Evolutionary conservation across 805 yeast genomes (phyloP).

Genomic region (Yarrowia sp.): DNA sequence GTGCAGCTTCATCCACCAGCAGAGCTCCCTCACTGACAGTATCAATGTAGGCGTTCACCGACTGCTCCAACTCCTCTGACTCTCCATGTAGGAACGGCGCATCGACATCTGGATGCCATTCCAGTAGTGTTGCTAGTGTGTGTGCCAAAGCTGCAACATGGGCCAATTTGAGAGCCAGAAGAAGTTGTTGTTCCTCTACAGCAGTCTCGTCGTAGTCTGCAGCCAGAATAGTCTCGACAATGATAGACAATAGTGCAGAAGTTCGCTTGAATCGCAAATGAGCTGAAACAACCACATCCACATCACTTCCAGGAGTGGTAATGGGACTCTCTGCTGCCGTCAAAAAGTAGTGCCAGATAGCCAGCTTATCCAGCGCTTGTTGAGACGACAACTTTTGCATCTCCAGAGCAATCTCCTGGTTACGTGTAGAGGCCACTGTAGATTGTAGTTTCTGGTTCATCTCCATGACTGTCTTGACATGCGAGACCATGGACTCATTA

Average conservation of each 20-base stretch:
- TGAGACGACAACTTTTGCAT: constrained; percentile 31
- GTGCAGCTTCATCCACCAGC: background rate
- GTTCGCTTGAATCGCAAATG: constrained; percentile 8
- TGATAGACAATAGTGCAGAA: background rate
- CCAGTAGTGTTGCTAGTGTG: background rate
- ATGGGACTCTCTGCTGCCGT: constrained; percentile 27
- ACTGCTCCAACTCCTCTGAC: background rate
- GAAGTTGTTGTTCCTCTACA: constrained; percentile 1
- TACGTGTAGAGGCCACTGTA: constrained; percentile 26
- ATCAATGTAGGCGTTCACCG: constrained; percentile 1
- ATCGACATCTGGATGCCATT: constrained; percentile 2
- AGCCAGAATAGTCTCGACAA: background rate
- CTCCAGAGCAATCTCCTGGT: constrained; percentile 33
- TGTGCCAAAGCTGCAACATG: background rate
- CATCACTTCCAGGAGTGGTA: constrained; percentile 1
- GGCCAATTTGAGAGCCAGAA: background rate
- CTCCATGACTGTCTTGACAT: constrained; percentile 30
- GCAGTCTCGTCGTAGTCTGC: background rate
- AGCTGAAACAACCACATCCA: constrained; percentile 17
- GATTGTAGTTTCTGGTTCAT: constrained; percentile 31
- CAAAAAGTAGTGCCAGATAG: constrained; percentile 32
- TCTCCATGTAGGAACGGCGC: constrained; percentile 4
- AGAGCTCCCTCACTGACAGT: constrained; percentile 3
- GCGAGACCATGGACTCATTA: constrained; percentile 27
- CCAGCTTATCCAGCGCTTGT: constrained; percentile 33